A percentile compares a stretch with the other conserved stretches of the same genome.
phyloP scores from a whole-genome alignment of 352 stramenopile species.

The Phytophthora cajani region DNA sequence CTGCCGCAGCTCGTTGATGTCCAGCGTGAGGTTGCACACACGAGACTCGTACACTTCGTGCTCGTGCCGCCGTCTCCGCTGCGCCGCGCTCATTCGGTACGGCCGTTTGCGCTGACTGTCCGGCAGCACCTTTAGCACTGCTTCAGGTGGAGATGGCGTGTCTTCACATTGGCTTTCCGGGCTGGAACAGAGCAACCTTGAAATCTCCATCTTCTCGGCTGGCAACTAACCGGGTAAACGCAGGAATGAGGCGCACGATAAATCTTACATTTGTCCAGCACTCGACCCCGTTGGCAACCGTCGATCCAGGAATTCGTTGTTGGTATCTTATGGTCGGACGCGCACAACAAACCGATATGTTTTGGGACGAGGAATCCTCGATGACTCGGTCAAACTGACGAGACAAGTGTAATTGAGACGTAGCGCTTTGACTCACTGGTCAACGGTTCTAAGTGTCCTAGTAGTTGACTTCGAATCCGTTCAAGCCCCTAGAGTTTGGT shows the following conservation, averaged over 20 bases:
- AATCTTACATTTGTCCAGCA: background rate
- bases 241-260: background rate
- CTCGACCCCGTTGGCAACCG: background rate
- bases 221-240: background rate
- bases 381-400: background rate
- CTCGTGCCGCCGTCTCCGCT: constrained; percentile 16
- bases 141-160: background rate
- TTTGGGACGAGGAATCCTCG: background rate
- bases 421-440: background rate
- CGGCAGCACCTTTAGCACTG: background rate
- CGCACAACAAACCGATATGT: background rate
- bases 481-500: background rate
- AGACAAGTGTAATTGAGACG: background rate
- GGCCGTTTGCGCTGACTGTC: constrained; percentile 26
- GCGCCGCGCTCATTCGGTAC: constrained; percentile 22
- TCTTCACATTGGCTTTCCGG: background rate
- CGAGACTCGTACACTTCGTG: constrained; percentile 22
- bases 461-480: background rate
- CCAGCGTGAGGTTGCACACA: constrained; percentile 40
- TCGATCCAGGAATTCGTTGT: background rate
- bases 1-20: constrained; percentile 38
- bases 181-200: background rate
- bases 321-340: background rate
- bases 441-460: background rate
- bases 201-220: constrained; percentile 1